phyloP scores from a whole-genome alignment of 495 filamentous ascomycete genomes.

The Talaromyces wortmannii region DNA sequence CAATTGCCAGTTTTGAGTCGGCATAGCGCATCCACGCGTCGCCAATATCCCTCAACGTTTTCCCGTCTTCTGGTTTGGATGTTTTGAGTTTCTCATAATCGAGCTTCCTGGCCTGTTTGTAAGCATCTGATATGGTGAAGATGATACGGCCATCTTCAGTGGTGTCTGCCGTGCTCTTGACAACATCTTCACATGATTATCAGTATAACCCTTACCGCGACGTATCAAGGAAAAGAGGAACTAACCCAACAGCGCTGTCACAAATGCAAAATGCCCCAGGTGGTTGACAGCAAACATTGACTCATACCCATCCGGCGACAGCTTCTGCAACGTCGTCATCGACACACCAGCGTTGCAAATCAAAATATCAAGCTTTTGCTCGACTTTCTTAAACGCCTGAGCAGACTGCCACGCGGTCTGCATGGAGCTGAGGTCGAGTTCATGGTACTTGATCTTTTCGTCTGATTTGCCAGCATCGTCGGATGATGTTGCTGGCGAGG shows the following conservation, averaged over 20 bases:
- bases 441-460: constrained; percentile 8
- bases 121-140: constrained; percentile 10
- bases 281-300: constrained; percentile 12
- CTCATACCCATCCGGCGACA: constrained; percentile 11
- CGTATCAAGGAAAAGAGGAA: too few relatives aligned
- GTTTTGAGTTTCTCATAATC: constrained; percentile 8
- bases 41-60: constrained; percentile 3
- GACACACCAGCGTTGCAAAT: constrained; percentile 11
- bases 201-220: neutral
- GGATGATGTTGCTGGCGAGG: neutral
- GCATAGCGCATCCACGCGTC: constrained; percentile 6
- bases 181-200: constrained; percentile 2
- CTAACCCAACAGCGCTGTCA: constrained; percentile 6
- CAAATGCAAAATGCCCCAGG: constrained; percentile 13
- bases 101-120: constrained; percentile 4
- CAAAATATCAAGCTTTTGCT: constrained; percentile 10
- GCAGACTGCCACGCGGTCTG: constrained; percentile 6
- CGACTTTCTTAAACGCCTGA: constrained; percentile 4
- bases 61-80: constrained; percentile 3
- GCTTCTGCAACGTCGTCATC: constrained; percentile 5
- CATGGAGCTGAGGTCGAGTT: constrained; percentile 9
- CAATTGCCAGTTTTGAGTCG: constrained; percentile 7
- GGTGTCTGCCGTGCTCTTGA: constrained; percentile 3
- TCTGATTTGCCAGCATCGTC: neutral
- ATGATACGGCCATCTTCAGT: constrained; percentile 9